phyloP scores from a whole-genome alignment of 345 rosid genomes.

The Brassica rapa region DNA sequence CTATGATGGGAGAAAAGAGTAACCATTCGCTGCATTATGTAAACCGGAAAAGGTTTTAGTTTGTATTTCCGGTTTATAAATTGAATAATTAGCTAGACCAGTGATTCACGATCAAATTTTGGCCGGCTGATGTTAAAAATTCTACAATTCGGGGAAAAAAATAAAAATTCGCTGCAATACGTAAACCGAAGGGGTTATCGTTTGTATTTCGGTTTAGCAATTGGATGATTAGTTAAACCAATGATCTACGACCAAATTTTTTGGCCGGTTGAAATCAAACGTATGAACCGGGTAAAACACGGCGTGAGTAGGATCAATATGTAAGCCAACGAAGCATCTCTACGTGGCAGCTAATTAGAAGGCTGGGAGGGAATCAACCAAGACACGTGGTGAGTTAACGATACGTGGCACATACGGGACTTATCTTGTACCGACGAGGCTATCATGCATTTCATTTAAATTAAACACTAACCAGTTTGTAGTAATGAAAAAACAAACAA shows the following conservation, averaged over 20 bases:
- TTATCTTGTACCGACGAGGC: not conserved
- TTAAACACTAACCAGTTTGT: too few relatives aligned
- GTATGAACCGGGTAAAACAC: not conserved
- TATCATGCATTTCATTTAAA: too few relatives aligned
- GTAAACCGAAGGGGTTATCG: too few relatives aligned
- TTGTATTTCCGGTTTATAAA: not conserved
- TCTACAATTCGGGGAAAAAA: too few relatives aligned
- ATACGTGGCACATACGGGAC: constrained; percentile 12
- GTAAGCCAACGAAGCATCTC: not conserved
- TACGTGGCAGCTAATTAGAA: constrained; percentile 22
- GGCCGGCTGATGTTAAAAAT: not conserved
- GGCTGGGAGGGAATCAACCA: not conserved
- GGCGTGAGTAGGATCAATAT: not conserved
- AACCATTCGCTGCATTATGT: too few relatives aligned
- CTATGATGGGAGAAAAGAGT: too few relatives aligned
- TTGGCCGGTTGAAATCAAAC: not conserved
- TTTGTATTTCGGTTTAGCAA: too few relatives aligned
- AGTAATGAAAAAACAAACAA: not conserved
- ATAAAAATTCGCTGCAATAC: too few relatives aligned
- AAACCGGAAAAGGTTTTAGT: not conserved
- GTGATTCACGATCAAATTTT: not conserved
- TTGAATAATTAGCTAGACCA: not conserved
- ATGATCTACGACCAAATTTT: not conserved
- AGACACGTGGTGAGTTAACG: not conserved
- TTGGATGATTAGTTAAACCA: not conserved